Conservation (phyloP, 495 filamentous ascomycete species). For the Endocarpon pusillum region DNA sequence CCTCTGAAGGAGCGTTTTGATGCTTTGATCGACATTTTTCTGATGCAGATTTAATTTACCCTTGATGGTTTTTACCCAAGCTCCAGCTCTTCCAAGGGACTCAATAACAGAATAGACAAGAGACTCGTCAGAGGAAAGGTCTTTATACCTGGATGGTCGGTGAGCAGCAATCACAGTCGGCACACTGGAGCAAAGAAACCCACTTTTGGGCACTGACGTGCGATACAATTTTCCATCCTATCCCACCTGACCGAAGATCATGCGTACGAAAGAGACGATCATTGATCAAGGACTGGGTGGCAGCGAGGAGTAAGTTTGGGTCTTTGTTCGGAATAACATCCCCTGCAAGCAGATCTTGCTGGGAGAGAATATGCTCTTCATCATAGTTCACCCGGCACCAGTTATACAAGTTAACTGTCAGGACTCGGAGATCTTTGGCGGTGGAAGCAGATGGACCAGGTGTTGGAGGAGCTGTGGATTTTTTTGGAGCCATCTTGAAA, state of each 20-base stretch:
- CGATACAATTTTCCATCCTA: constrained; percentile 51
- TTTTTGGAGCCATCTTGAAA: not conserved
- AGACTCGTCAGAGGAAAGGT: constrained; percentile 50
- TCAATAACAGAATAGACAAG: constrained; percentile 78
- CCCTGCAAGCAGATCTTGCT: constrained; percentile 46
- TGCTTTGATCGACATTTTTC: constrained; percentile 49
- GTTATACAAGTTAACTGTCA: constrained; percentile 27
- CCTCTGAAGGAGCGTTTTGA: constrained; percentile 66
- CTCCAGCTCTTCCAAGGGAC: constrained; percentile 57
- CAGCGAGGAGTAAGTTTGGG: constrained; percentile 36
- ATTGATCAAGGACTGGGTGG: constrained; percentile 43
- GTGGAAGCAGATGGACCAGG: constrained; percentile 15
- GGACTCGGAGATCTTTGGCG: constrained; percentile 15
- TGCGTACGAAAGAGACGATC: constrained; percentile 51
- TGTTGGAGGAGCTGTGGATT: not conserved
- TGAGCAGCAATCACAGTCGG: constrained; percentile 3
- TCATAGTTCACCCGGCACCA: constrained; percentile 23
- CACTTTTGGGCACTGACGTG: constrained; percentile 58
- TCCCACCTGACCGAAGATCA: constrained; percentile 29
- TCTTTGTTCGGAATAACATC: constrained; percentile 43
- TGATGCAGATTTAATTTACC: constrained; percentile 61
- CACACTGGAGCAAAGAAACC: constrained; percentile 7
- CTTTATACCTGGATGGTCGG: constrained; percentile 36
- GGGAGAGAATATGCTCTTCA: constrained; percentile 39
- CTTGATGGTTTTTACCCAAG: constrained; percentile 74